These are phyloP conservation scores for Cyclotella baltica DNA, from an alignment of 108 stramenopile genomes.

Conservation along the genomic window DNA sequence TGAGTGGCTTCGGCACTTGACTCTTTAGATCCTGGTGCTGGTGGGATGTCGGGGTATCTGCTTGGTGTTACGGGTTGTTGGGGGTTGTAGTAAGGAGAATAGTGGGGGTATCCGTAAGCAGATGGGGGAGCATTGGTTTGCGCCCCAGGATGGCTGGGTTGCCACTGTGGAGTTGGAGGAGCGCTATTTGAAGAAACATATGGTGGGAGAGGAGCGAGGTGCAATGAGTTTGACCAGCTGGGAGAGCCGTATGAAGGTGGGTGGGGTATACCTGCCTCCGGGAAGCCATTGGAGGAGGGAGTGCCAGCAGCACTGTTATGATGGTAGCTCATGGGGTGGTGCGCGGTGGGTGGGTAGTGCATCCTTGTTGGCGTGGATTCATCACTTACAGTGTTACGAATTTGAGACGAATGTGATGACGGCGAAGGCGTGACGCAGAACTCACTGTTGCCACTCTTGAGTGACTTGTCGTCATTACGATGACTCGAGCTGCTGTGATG, in stretches of 20 bases:
- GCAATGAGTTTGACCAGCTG: conserved; percentile 16
- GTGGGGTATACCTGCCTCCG: not conserved
- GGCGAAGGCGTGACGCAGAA: conserved; percentile 30
- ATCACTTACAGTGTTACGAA: conserved; percentile 32
- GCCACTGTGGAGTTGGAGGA: conserved; percentile 21
- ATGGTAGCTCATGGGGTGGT: not conserved
- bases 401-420: conserved; percentile 9
- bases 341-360: conserved; percentile 7
- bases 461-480: not conserved
- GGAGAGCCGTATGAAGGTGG: not conserved
- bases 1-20: not conserved
- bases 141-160: not conserved
- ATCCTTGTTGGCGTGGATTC: conserved; percentile 28
- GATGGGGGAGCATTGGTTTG: not conserved
- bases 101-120: conserved; percentile 4
- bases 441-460: not conserved
- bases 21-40: not conserved
- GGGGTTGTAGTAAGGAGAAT: conserved; percentile 33
- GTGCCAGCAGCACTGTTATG: not conserved
- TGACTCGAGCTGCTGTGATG: not conserved
- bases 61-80: conserved; percentile 9
- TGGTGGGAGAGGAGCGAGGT: conserved; percentile 32
- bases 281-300: not conserved
- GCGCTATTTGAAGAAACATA: conserved; percentile 20
- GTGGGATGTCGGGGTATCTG: not conserved